These are phyloP conservation scores for Linderina pennispora DNA, from an alignment of 192 early-diverging fungal genomes.

Conservation along the genomic window DNA sequence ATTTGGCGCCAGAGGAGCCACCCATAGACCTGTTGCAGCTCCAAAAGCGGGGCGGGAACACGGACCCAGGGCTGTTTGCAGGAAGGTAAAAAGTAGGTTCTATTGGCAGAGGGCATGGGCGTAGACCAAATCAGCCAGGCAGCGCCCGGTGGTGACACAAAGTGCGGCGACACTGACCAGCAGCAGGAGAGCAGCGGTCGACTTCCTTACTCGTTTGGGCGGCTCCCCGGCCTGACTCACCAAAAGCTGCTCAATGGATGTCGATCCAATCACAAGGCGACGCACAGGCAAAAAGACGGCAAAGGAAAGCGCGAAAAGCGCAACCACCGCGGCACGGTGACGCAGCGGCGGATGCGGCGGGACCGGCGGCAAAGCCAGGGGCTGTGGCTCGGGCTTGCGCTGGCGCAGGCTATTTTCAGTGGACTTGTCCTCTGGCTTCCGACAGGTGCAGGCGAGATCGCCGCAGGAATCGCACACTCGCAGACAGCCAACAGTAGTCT, in stretches of 20 bases:
- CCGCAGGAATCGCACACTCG: constrained; percentile 17
- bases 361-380: too few relatives aligned
- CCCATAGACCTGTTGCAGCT: too few relatives aligned
- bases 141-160: too few relatives aligned
- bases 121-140: constrained; percentile 8
- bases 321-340: background rate
- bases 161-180: constrained; percentile 4
- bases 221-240: background rate
- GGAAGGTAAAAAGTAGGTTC: too few relatives aligned
- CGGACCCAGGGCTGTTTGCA: too few relatives aligned
- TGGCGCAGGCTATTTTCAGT: too few relatives aligned
- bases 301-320: background rate
- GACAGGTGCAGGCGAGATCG: constrained; percentile 7
- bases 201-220: constrained; percentile 2
- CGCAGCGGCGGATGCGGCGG: too few relatives aligned
- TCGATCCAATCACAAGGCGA: constrained; percentile 18
- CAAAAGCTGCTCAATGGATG: background rate
- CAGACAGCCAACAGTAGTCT: constrained; percentile 4
- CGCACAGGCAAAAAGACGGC: constrained; percentile 37
- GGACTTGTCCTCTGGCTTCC: too few relatives aligned
- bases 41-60: too few relatives aligned
- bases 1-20: too few relatives aligned
- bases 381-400: too few relatives aligned
- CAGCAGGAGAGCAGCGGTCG: constrained; percentile 10
- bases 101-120: too few relatives aligned